Evolutionary conservation across 352 stramenopile species (phyloP).

Genomic region (Blastocystis hominis): DNA sequence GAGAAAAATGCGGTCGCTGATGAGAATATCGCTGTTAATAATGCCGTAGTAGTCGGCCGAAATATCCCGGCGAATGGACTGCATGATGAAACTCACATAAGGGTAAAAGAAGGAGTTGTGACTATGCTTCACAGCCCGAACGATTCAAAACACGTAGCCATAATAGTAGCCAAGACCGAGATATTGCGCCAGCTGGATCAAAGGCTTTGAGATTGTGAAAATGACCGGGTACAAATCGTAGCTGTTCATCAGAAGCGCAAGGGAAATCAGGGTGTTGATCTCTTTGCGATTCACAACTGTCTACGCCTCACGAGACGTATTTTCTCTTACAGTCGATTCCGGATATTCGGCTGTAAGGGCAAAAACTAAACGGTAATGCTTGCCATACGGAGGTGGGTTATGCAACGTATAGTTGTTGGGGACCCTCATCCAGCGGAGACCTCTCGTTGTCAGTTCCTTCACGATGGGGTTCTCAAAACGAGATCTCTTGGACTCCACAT

Average conservation of each 20-base stretch:
- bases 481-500: background rate
- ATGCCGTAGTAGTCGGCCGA: slow-evolving; percentile 20
- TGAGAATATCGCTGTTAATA: slow-evolving; percentile 30
- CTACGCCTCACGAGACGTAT: background rate
- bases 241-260: background rate
- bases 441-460: background rate
- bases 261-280: background rate
- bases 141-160: background rate
- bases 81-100: background rate
- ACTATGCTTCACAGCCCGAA: background rate
- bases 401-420: background rate
- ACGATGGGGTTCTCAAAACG: background rate
- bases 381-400: background rate
- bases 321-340: background rate
- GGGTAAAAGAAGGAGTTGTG: slow-evolving; percentile 13
- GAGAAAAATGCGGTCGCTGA: background rate
- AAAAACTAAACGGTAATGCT: slow-evolving; percentile 9
- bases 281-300: background rate
- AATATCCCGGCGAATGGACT: background rate
- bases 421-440: background rate
- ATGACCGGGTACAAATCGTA: background rate
- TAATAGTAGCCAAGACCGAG: slow-evolving; percentile 2
- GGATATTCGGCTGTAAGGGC: background rate
- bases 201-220: slow-evolving; percentile 30
- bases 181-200: slow-evolving; percentile 7